Base-by-base conservation (phyloP, 495 filamentous ascomycete species). In the Neurospora sp. region DNA sequence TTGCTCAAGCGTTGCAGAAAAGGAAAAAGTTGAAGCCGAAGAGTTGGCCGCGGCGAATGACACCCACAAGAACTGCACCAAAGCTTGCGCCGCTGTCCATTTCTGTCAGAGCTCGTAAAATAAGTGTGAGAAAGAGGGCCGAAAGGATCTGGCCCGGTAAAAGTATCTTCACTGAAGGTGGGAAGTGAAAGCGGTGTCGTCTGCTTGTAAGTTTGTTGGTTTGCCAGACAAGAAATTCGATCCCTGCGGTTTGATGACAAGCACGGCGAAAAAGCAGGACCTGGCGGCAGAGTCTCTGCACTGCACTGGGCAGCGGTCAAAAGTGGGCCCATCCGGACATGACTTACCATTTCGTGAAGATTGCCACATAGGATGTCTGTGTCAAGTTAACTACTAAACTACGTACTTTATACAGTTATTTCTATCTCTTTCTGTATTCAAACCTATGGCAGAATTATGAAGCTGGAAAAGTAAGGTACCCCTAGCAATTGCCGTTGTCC, bases 71-170 rank as follows among this genome's bases (percentile, higher is more conserved):
- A 71, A 27, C 38, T 71, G 44, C 22, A 66, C 42, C 27, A 40
- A 44, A 20, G 41, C 70, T 71, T 71, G 70, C 70, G 44, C 70
- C 68, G 35, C 59, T 18, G 71, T 72, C 71, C 71, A 72, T 72
- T 37, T 38, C 68, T 72, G 12, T 69, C 31, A 31, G n/a, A 14
- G 2, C n/a, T 69, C 18, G 71, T 35, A n/a, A 14, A 12, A 39
- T 72, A 12, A 39, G 42, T 68, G n/a, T 2, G 48, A 18, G 14
- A 9, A 66, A 35, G 27, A 66, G 53, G 53, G 53, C 53, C 31
- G 53, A 5, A 35, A 6, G 16, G 35, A 35, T 18, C 12, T 66
- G 14, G 27, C 53, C 53, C 53, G 53, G 8, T 66, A 14, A 31
- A 31, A 39, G 22, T 31, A 8, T 31, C 27, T 31, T 31, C 27